These are phyloP conservation scores for Daucus carota DNA, from an alignment of 129 eudicot species.

Conservation along the genomic window DNA sequence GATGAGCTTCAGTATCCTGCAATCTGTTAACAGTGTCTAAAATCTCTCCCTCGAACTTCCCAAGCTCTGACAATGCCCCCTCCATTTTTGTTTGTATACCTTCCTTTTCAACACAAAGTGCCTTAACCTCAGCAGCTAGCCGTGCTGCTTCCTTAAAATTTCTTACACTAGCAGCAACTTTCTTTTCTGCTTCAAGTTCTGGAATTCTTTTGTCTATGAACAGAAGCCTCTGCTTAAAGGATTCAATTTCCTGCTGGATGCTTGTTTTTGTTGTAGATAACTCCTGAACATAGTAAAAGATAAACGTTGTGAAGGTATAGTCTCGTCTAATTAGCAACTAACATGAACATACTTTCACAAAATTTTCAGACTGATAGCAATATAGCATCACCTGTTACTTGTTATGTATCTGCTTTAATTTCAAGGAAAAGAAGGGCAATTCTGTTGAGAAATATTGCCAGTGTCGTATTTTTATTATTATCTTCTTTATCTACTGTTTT, in stretches of 20 bases:
- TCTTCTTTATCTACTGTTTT: neutral
- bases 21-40: conserved; percentile 28
- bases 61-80: conserved; percentile 26
- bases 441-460: neutral
- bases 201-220: conserved; percentile 73
- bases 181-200: conserved; percentile 80
- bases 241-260: conserved; percentile 51
- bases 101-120: conserved; percentile 47
- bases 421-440: neutral
- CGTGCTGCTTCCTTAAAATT: conserved; percentile 85
- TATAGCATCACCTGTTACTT: neutral
- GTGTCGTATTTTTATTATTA: neutral
- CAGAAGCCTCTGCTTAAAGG: conserved; percentile 51
- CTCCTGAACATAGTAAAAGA: conserved; percentile 31
- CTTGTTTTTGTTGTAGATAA: conserved; percentile 54
- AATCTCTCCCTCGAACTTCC: conserved; percentile 47
- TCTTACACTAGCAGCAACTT: conserved; percentile 70
- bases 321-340: neutral
- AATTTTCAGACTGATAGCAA: neutral
- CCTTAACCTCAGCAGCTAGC: conserved; percentile 59
- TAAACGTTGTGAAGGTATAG: neutral
- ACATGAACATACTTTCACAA: neutral
- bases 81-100: conserved; percentile 37
- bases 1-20: conserved; percentile 45
- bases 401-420: neutral